A percentile compares a stretch with the other conserved stretches of the same genome.
These are phyloP conservation scores for Aspergillus fumigatiaffinis DNA, from an alignment of 2,329 filamentous ascomycete species.

Conservation along the genomic window DNA sequence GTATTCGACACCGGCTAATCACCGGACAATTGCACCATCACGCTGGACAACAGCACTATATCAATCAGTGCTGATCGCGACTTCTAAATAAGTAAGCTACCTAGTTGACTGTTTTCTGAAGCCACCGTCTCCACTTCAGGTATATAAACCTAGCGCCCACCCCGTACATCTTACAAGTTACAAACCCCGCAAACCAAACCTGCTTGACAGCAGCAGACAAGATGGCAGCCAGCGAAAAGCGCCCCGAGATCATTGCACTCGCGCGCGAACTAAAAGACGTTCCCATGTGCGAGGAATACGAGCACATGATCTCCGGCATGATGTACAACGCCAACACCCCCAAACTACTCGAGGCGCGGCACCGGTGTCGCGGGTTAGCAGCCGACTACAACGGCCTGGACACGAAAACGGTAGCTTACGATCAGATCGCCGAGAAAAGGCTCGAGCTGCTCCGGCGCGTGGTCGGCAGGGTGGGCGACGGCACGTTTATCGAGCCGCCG, in stretches of 20 bases:
- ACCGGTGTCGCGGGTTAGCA: slow-evolving; percentile 23
- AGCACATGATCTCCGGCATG: slow-evolving; percentile 35
- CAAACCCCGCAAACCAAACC: background rate
- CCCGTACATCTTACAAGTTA: background rate
- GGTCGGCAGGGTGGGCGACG: slow-evolving; percentile 26
- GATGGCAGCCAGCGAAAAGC: slow-evolving; percentile 24
- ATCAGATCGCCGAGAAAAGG: slow-evolving; percentile 22
- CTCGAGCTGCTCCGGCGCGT: slow-evolving; percentile 24
- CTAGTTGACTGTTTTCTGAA: background rate
- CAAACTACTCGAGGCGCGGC: slow-evolving; percentile 24
- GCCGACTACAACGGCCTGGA: slow-evolving; percentile 29
- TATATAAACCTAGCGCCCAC: background rate
- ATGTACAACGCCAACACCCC: slow-evolving; percentile 29
- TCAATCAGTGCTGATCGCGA: background rate
- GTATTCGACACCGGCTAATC: background rate
- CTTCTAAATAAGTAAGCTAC: background rate
- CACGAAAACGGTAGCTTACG: slow-evolving; percentile 22
- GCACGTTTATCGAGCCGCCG: slow-evolving; percentile 30
- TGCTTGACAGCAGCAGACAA: background rate
- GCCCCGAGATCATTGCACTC: slow-evolving; percentile 28
- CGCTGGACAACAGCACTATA: background rate
- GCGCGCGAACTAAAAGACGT: slow-evolving; percentile 22
- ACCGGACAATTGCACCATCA: background rate
- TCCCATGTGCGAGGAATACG: slow-evolving; percentile 33
- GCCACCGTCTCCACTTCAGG: background rate